phyloP scores from a whole-genome alignment of 1,284 basidiomycete species.

The Malassezia dermatis region DNA sequence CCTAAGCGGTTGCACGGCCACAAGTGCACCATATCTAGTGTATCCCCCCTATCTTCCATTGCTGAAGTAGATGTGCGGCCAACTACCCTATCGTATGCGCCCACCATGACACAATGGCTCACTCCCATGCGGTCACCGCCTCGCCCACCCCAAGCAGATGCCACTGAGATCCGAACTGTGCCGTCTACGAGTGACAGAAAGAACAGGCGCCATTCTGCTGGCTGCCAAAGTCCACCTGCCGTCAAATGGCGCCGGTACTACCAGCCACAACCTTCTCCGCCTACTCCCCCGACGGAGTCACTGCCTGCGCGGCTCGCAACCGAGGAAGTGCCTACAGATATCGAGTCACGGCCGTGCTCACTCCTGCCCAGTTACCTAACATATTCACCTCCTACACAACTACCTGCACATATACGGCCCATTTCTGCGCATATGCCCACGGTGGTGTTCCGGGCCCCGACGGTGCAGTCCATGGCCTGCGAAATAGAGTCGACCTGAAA shows the following conservation, averaged over 20 bases:
- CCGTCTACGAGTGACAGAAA: neutral
- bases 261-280: neutral
- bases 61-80: neutral
- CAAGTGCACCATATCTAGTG: neutral
- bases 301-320: neutral
- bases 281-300: neutral
- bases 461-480: neutral
- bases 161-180: neutral
- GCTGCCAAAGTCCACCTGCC: neutral
- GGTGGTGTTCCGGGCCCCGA: neutral
- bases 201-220: neutral
- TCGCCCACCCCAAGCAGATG: neutral
- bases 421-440: neutral
- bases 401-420: neutral
- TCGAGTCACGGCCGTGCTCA: neutral
- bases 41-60: neutral
- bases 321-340: conserved; percentile 3
- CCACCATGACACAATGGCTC: neutral
- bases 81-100: neutral
- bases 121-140: conserved; percentile 2
- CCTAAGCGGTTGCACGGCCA: neutral
- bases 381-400: neutral
- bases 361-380: neutral
- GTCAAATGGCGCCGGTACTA: conserved; percentile 1
- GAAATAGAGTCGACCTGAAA: neutral